Conservation (phyloP, 1,284 basidiomycete species). For the Ganoderma boninense region DNA sequence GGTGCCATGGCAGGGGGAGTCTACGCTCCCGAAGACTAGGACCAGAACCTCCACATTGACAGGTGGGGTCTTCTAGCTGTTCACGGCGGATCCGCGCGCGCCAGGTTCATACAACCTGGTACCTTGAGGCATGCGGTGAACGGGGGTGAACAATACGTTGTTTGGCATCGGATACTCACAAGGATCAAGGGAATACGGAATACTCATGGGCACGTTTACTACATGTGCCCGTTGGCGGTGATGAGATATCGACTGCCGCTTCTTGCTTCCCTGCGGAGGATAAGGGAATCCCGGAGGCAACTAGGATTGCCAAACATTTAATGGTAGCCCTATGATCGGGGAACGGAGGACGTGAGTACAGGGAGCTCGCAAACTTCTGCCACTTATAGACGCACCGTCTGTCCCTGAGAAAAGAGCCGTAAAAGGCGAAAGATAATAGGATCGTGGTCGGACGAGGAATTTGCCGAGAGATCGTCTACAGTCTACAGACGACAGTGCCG, state of each 20-base stretch:
- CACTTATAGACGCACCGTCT: not conserved
- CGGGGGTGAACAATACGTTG: not conserved
- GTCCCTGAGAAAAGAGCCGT: not conserved
- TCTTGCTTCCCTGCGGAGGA: not conserved
- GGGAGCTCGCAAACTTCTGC: not conserved
- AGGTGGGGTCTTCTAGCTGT: not conserved
- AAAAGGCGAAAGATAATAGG: not conserved
- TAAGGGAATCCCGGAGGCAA: not conserved
- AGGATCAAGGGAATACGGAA: slow-evolving; percentile 1
- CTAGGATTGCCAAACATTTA: not conserved
- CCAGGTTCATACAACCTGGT: not conserved
- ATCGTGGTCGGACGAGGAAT: not conserved
- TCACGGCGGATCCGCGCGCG: not conserved
- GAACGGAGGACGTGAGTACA: not conserved
- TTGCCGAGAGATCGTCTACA: not conserved
- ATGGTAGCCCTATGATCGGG: not conserved
- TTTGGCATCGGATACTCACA: slow-evolving; percentile 1
- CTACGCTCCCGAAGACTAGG: not conserved
- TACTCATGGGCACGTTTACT: not conserved
- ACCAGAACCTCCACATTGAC: not conserved
- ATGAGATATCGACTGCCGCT: not conserved
- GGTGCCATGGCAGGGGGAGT: not conserved
- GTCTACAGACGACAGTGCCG: not conserved
- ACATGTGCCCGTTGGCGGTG: not conserved
- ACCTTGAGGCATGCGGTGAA: not conserved